These are phyloP conservation scores for Hygrophorus russula DNA, from an alignment of 768 basidiomycete genomes.

Conservation along the genomic window DNA sequence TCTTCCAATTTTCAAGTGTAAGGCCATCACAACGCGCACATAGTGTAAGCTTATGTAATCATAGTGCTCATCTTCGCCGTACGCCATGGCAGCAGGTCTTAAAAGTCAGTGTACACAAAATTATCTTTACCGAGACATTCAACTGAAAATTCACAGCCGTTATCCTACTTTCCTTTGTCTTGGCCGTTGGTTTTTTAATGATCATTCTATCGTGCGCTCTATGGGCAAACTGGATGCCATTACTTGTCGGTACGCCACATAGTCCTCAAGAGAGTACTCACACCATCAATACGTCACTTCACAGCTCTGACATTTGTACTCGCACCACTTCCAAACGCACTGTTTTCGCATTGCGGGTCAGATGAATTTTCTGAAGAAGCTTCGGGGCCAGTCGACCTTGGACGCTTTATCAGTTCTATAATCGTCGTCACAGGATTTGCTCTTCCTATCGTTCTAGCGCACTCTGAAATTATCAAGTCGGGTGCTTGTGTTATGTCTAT, in stretches of 20 bases:
- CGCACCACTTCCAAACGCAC: conserved; percentile 89
- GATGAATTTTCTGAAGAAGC: conserved; percentile 79
- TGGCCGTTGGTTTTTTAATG: conserved; percentile 94
- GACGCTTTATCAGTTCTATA: conserved; percentile 85
- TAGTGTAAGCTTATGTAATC: neutral
- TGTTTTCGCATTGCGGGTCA: conserved; percentile 85
- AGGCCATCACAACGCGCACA: conserved; percentile 1
- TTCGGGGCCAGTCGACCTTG: conserved; percentile 73
- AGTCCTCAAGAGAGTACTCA: neutral
- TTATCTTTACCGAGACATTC: neutral
- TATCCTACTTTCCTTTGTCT: conserved; percentile 91
- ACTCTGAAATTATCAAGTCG: conserved; percentile 76
- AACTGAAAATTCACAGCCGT: conserved; percentile 49
- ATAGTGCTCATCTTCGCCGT: conserved; percentile 1
- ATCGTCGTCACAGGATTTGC: conserved; percentile 92
- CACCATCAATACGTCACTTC: conserved; percentile 1
- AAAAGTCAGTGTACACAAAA: conserved; percentile 40
- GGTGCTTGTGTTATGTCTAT: conserved; percentile 93
- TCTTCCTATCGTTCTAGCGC: conserved; percentile 83
- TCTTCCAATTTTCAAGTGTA: too few species aligned
- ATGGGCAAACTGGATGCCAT: conserved; percentile 93
- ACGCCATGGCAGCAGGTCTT: conserved; percentile 53
- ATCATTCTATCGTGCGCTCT: conserved; percentile 96
- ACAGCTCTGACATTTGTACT: conserved; percentile 89
- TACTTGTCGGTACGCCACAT: conserved; percentile 75